Evolutionary conservation across 371 early-diverging fungal species (phyloP).

Genomic region (Coemansia sp.): DNA sequence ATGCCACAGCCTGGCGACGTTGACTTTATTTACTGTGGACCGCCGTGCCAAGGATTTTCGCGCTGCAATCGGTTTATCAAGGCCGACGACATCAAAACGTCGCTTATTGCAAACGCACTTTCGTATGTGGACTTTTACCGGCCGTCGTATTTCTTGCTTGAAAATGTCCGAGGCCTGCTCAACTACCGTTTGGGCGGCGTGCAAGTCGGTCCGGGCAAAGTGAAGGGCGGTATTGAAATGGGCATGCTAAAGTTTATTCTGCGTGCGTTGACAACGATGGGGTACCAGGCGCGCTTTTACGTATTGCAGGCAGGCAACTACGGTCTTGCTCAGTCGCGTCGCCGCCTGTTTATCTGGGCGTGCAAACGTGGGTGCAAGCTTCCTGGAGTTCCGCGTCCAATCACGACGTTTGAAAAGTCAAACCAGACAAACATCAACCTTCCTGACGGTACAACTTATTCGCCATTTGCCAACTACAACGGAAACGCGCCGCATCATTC

Average conservation of each 20-base stretch:
- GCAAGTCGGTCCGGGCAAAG: conserved; percentile 51
- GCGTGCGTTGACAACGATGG: conserved; percentile 61
- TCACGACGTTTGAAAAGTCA: conserved; percentile 52
- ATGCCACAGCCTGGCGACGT: conserved; percentile 62
- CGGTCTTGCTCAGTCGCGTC: conserved; percentile 61
- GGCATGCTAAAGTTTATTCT: conserved; percentile 64
- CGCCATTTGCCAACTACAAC: conserved; percentile 47
- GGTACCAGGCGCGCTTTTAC: conserved; percentile 61
- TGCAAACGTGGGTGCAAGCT: conserved; percentile 55
- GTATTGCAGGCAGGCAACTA: conserved; percentile 63
- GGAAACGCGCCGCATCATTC: conserved; percentile 57
- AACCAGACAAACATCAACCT: conserved; percentile 48
- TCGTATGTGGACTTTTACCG: conserved; percentile 66
- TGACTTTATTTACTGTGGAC: conserved; percentile 69
- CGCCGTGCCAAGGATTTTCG: conserved; percentile 71
- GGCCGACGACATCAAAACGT: conserved; percentile 63
- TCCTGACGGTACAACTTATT: conserved; percentile 47
- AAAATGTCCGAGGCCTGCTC: conserved; percentile 63
- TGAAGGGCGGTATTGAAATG: conserved; percentile 57
- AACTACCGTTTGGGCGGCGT: conserved; percentile 57
- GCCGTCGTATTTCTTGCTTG: conserved; percentile 62
- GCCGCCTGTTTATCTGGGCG: conserved; percentile 63
- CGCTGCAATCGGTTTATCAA: conserved; percentile 59
- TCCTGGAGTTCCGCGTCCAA: conserved; percentile 59
- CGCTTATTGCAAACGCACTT: conserved; percentile 59